A percentile compares a stretch with the other conserved stretches of the same genome.
Conservation (phyloP, 192 early-diverging fungal genomes). For the Backusella tarrabulga region DNA sequence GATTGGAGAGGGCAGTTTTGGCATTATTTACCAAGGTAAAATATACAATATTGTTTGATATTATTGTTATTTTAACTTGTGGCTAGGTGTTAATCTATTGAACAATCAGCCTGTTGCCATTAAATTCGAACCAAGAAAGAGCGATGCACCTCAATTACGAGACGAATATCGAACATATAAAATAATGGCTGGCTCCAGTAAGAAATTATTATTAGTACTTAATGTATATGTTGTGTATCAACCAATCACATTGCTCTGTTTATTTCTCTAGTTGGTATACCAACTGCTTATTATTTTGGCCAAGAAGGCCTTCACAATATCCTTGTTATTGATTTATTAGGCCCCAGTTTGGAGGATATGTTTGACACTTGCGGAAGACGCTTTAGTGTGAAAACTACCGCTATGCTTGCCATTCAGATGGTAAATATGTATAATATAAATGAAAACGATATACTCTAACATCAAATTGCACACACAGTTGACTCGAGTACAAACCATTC, state of each 20-base stretch:
- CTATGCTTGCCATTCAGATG: conserved; percentile 97
- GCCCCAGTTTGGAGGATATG: conserved; percentile 91
- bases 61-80: background rate
- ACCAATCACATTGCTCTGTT: background rate
- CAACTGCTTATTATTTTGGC: conserved; percentile 93
- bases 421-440: conserved; percentile 20
- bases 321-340: conserved; percentile 90
- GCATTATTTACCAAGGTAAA: conserved; percentile 98
- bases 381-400: conserved; percentile 92
- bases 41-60: background rate
- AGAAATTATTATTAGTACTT: background rate
- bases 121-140: conserved; percentile 96
- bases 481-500: conserved; percentile 86
- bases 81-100: conserved; percentile 75
- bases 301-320: conserved; percentile 96
- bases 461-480: conserved; percentile 32
- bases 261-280: conserved; percentile 69
- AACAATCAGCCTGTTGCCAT: conserved; percentile 94
- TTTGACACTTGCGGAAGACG: conserved; percentile 93
- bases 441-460: background rate
- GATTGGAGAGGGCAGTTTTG: conserved; percentile 98
- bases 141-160: conserved; percentile 93
- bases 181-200: conserved; percentile 74
- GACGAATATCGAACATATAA: conserved; percentile 97
- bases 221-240: background rate